phyloP scores from a whole-genome alignment of 495 filamentous ascomycete species.

The Evernia prunastri region DNA sequence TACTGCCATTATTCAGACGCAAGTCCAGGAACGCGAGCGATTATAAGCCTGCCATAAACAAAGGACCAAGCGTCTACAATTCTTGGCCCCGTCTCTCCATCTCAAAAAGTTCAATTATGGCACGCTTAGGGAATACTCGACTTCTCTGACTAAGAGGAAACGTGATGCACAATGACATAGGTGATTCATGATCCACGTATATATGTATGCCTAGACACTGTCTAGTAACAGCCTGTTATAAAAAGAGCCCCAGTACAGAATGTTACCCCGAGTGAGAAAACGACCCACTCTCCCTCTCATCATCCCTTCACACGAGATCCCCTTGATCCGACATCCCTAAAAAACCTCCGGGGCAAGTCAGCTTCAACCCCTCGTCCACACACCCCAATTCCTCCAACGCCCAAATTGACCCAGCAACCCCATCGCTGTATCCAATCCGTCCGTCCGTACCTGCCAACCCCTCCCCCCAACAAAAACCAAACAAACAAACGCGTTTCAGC shows the following conservation, averaged over 20 bases:
- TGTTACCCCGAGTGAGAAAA: too few relatives aligned
- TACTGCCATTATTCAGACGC: not conserved
- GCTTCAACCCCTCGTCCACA: not conserved
- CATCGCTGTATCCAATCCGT: not conserved
- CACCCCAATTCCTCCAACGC: not conserved
- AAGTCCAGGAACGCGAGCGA: not conserved
- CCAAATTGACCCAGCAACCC: not conserved
- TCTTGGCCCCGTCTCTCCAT: not conserved
- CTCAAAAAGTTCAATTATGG: not conserved
- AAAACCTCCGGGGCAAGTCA: not conserved
- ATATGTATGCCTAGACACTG: not conserved
- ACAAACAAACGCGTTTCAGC: not conserved
- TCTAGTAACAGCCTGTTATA: not conserved
- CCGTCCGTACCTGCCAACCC: too few relatives aligned
- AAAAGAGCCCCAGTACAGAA: too few relatives aligned
- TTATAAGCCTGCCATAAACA: not conserved
- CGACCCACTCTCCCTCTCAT: not conserved
- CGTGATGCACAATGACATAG: too few relatives aligned
- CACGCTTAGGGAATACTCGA: too few relatives aligned
- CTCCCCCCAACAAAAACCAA: too few relatives aligned
- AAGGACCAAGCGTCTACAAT: not conserved
- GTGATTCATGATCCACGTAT: not conserved
- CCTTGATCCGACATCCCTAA: not conserved
- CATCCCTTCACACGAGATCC: not conserved
- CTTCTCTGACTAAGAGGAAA: too few relatives aligned